These are phyloP conservation scores for Thinopyrum obtusiflorum DNA, from an alignment of 202 grass and related monocot genomes.

Conservation along the genomic window DNA sequence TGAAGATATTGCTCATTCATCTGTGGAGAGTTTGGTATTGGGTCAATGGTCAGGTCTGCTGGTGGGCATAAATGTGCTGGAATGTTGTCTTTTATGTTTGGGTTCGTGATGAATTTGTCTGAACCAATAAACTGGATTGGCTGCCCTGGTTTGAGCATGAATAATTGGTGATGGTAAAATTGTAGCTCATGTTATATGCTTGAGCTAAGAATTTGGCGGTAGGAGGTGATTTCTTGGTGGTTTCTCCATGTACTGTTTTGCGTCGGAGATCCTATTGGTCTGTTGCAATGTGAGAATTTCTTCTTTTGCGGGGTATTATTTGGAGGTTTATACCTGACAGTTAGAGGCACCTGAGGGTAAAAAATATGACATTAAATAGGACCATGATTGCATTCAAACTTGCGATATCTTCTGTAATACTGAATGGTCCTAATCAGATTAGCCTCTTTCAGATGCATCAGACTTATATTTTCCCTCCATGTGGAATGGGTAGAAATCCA, in stretches of 20 bases:
- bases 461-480: not conserved
- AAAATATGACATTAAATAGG: not conserved
- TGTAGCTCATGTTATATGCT: constrained; percentile 22
- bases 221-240: constrained; percentile 2
- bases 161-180: constrained; percentile 24
- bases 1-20: constrained; percentile 35
- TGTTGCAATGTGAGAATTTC: not conserved
- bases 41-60: constrained; percentile 37
- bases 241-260: not conserved
- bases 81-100: constrained; percentile 33
- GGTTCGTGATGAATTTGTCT: constrained; percentile 16
- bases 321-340: not conserved
- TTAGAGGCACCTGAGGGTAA: not conserved
- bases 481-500: not conserved
- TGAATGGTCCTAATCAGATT: not conserved
- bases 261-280: not conserved
- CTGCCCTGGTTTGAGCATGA: not conserved
- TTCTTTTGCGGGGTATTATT: not conserved
- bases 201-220: constrained; percentile 13
- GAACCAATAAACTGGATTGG: not conserved
- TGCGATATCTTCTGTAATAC: not conserved
- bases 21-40: constrained; percentile 39
- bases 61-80: constrained; percentile 42
- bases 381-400: constrained; percentile 13
- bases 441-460: not conserved